Percentiles rank a stretch among this genome's conserved stretches.
Conservation (phyloP, 306 rosid species). For the Fagus crenata region DNA sequence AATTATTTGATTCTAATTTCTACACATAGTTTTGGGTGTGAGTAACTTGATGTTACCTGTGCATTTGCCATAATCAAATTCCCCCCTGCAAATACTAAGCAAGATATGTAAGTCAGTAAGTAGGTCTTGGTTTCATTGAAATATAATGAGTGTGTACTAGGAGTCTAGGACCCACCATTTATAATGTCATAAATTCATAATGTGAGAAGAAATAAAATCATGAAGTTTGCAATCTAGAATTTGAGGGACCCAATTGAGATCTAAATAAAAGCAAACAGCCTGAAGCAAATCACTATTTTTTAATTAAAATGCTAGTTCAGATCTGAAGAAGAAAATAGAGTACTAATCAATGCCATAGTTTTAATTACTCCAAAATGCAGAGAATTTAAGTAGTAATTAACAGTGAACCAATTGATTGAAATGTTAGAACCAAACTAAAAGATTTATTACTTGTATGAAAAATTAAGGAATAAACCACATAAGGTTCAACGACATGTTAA, state of each 20-base stretch:
- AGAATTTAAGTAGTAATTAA: too few relatives aligned
- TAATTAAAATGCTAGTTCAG: too few relatives aligned
- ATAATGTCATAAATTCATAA: background rate
- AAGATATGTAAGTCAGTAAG: background rate
- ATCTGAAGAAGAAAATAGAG: too few relatives aligned
- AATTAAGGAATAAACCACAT: background rate
- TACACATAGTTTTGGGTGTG: background rate
- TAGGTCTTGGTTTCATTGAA: background rate
- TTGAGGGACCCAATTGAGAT: background rate
- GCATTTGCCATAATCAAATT: constrained; percentile 42
- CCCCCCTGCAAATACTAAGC: constrained; percentile 39
- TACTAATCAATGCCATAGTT: too few relatives aligned
- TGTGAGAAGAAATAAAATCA: too few relatives aligned
- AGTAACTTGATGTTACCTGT: constrained; percentile 46
- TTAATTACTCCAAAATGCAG: too few relatives aligned
- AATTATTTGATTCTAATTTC: background rate
- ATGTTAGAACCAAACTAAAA: too few relatives aligned
- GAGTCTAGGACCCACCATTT: background rate
- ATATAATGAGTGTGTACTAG: background rate
- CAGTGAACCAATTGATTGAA: too few relatives aligned
- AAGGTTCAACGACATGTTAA: background rate
- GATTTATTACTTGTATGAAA: background rate
- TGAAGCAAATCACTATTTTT: background rate
- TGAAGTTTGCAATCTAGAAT: background rate
- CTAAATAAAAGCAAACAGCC: background rate